A percentile compares a stretch with the other conserved stretches of the same genome.
phyloP scores from a whole-genome alignment of 352 stramenopile species.

The Phytopythium vexans region DNA sequence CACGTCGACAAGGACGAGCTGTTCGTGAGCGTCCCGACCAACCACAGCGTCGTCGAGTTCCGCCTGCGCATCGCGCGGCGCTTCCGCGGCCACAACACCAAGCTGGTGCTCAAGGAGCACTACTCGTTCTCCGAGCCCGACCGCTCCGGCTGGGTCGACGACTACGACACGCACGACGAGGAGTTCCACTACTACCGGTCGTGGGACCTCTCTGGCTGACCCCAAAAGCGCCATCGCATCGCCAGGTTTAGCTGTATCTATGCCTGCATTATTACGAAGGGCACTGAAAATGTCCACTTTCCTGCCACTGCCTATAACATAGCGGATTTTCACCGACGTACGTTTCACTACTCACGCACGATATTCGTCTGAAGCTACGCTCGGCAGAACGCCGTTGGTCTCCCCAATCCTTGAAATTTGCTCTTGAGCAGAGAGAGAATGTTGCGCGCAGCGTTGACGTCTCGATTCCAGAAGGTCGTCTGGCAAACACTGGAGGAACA shows the following conservation, averaged over 20 bases:
- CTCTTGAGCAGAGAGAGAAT: neutral
- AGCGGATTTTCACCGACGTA: too few species aligned
- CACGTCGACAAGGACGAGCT: conserved; percentile 61
- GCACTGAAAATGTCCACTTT: too few species aligned
- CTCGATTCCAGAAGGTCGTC: neutral
- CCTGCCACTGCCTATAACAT: too few species aligned
- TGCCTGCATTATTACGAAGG: conserved; percentile 10
- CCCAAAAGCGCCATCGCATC: neutral
- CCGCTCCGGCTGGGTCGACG: conserved; percentile 56
- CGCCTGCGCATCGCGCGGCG: conserved; percentile 45
- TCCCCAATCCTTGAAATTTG: neutral
- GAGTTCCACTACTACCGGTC: conserved; percentile 77
- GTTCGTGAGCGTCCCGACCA: conserved; percentile 66
- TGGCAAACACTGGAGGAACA: neutral
- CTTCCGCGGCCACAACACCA: conserved; percentile 49
- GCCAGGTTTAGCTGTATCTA: conserved; percentile 6
- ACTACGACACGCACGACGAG: conserved; percentile 70
- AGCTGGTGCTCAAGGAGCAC: conserved; percentile 64
- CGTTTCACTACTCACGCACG: too few species aligned
- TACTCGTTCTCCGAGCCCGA: conserved; percentile 69
- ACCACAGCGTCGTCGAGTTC: conserved; percentile 73
- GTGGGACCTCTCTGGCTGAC: conserved; percentile 44
- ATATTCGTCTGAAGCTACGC: neutral
- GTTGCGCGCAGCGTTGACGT: neutral
- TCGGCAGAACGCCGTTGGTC: neutral